phyloP scores from a whole-genome alignment of 225 moss, liverwort and hornwort genomes.

The Sphagnum tenellum region DNA sequence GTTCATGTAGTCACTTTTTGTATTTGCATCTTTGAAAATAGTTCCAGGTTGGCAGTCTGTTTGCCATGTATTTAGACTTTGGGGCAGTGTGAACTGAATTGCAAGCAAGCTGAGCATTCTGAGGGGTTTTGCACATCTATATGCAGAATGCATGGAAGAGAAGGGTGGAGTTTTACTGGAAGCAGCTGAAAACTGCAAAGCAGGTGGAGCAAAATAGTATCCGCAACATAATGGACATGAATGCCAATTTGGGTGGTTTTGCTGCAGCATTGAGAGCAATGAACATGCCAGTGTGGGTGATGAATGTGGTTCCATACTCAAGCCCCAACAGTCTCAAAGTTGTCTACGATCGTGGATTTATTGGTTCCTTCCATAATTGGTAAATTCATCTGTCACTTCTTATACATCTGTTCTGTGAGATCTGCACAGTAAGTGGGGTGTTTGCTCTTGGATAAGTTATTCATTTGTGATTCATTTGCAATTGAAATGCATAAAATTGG shows the following conservation, averaged over 20 bases:
- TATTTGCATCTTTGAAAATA: too few species aligned
- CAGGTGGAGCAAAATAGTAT: constrained; percentile 63
- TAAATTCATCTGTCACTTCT: constrained; percentile 15
- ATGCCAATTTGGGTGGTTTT: constrained; percentile 81
- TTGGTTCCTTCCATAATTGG: constrained; percentile 92
- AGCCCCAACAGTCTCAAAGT: constrained; percentile 67
- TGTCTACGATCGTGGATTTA: constrained; percentile 90
- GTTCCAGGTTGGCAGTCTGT: neutral
- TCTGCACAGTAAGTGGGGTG: neutral
- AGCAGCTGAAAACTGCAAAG: constrained; percentile 45
- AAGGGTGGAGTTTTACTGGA: constrained; percentile 69
- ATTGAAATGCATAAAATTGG: too few species aligned
- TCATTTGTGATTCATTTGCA: neutral
- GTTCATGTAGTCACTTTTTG: too few species aligned
- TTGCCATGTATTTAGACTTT: constrained; percentile 7
- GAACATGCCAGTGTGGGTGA: constrained; percentile 83
- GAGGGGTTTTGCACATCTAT: neutral
- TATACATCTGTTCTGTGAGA: neutral
- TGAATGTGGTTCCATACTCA: constrained; percentile 77
- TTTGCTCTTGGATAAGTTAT: neutral
- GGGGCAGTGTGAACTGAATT: neutral
- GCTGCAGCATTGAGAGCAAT: constrained; percentile 60
- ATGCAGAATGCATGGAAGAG: constrained; percentile 72
- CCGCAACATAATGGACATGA: constrained; percentile 96
- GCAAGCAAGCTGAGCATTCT: neutral